Conservation (phyloP, 139 green algal genomes). For the Asterochloris erici region DNA sequence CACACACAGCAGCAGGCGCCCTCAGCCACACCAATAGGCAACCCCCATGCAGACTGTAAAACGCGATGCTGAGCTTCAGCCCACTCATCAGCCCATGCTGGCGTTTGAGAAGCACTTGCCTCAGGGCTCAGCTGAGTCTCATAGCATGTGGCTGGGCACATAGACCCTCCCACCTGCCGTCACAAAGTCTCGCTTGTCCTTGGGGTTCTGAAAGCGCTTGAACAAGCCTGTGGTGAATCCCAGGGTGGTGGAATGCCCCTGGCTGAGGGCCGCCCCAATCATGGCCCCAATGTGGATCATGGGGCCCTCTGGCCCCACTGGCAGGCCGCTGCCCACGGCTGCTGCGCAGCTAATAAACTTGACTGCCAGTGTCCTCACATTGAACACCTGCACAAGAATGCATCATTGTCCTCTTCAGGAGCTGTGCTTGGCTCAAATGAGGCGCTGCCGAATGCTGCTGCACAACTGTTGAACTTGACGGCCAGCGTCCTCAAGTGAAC, state of each 20-base stretch:
- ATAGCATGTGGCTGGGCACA: no score
- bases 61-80: no score
- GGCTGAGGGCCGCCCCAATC: conserved; percentile 64
- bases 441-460: no score
- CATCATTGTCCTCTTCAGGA: neutral
- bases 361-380: conserved; percentile 75
- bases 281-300: conserved; percentile 82
- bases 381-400: conserved; percentile 65
- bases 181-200: conserved; percentile 90
- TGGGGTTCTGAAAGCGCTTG: conserved; percentile 80
- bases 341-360: conserved; percentile 75
- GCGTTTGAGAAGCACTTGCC: no score
- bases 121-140: no score
- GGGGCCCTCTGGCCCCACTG: conserved; percentile 84
- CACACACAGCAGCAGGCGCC: no score
- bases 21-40: no score
- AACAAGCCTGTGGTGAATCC: conserved; percentile 65
- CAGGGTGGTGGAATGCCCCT: conserved; percentile 82
- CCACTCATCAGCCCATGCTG: no score
- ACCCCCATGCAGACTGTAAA: no score
- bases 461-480: no score
- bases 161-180: conserved; percentile 50
- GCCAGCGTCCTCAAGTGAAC: no score
- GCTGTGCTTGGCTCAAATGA: neutral
- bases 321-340: conserved; percentile 73